Evolutionary conservation across 257 asterid species (phyloP), one percentile per base, ranked within the genome.

Genomic region (Striga asiatica): DNA sequence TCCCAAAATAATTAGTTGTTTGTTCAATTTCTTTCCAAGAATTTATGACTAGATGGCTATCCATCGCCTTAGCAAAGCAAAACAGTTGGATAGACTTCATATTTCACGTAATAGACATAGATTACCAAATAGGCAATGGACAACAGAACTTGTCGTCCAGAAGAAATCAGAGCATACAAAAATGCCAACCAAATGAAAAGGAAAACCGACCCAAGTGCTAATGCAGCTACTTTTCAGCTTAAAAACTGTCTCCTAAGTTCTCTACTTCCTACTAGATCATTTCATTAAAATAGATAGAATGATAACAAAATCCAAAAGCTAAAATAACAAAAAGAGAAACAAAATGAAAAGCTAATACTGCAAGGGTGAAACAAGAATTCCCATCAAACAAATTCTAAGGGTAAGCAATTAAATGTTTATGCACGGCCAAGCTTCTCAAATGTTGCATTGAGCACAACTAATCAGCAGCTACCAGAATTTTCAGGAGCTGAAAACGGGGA

Each of bases 401-500:
- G 24, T 9, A 5, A 20, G 52, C 25, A 27, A 55, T 49, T 20
- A 4, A 39, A 21, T 14, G 41, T 14, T 9, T 19, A 66, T n/a
- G n/a, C n/a, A 50, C 29, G 49, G 54, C 27, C 66, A 38, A 58
- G 23, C 32, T 38, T 10, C 25, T 17, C 25, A 49, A 20, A 24
- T n/a, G 46, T 12, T n/a, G 50, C 28, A 55, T 56, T 56, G 39
- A 46, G 23, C 57, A 34, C 49, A 23, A 45, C 38, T 37, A 24
- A 50, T 18, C 58, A 39, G 35, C 42, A 58, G 59, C 62, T 53
- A 62, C 45, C 56, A 21, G 48, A 51, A 50, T 64, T 42, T 64
- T 42, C 55, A 14, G 28, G 43, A 68, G 75, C 73, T 66, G 67
- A 52, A 66, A 66, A 48, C 60, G 54, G 53, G 61, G 73, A 66